Base-by-base conservation (phyloP, 495 filamentous ascomycete genomes). In the Margaritispora aquatica region DNA sequence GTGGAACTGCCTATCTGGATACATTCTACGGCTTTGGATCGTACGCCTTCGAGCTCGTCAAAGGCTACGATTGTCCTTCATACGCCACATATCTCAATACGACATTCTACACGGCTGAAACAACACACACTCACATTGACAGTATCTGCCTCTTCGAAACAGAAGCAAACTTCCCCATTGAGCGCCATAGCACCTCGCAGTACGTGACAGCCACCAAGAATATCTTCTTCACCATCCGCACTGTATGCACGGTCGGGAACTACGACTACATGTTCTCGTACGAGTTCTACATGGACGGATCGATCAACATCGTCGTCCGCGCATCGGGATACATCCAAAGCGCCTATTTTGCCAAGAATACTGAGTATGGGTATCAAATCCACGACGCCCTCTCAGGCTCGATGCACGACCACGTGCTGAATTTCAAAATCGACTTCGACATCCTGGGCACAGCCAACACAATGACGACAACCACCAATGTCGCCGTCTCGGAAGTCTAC, bases 381-480 rank as follows among this genome's bases (percentile, higher is more conserved):
- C 75, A 82, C 57, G 77, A 84, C 51, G 68, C 69, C 34, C 66
- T 82, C 1, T 70, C 73, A 26, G 75, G 79, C n/a, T 72, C 70
- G 53, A 83, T 84, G 75, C 82, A 85, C 68, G 79, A 82, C 62
- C 82, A 85, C 58, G 78, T 84, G 5, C 67, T 84, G 23, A 82
- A 80, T 65, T 83, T 74, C 70, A 80, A 80, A 60, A 75, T 74
- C 20, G 79, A 83, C 67, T 77, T 83, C 57, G 79, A 83, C 60
- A 70, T 83, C 24, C 63, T 76, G 19, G 76, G 70, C 26, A 67
- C 70, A n/a, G 68, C 69, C 24, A 83, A 83, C 68, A 75, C 66
- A 23, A 51, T 59, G 29, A 44, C 27, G 13, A 44, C 48, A n/a
- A 51, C 48, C 20, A 7, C 47, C 11, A 52, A 51, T 22, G 23